These are phyloP conservation scores for Mucuna pruriens DNA, from an alignment of 306 rosid genomes.

Conservation along the genomic window DNA sequence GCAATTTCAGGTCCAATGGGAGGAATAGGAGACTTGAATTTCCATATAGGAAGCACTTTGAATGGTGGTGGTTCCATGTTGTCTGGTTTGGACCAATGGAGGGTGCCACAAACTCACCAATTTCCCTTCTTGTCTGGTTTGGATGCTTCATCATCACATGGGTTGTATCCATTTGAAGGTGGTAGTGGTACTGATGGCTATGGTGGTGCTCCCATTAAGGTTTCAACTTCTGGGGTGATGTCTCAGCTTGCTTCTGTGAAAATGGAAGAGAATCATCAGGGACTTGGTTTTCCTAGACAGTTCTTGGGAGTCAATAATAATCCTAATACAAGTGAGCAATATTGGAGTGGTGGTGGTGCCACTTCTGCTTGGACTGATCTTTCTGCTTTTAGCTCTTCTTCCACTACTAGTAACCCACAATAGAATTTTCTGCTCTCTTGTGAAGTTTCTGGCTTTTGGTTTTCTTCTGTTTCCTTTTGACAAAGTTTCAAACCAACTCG, in stretches of 20 bases:
- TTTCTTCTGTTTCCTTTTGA: slow-evolving; percentile 36
- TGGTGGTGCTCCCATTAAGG: slow-evolving; percentile 39
- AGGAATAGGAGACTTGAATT: slow-evolving; percentile 63
- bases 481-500: slow-evolving; percentile 21
- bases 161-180: slow-evolving; percentile 51
- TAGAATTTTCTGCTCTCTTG: slow-evolving; percentile 31
- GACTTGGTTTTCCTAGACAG: slow-evolving; percentile 66
- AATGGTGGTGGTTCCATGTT: slow-evolving; percentile 48
- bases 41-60: slow-evolving; percentile 58
- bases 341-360: slow-evolving; percentile 55
- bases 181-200: slow-evolving; percentile 29
- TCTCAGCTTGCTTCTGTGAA: slow-evolving; percentile 57
- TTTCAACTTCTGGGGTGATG: slow-evolving; percentile 31
- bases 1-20: slow-evolving; percentile 53
- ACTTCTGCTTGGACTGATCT: slow-evolving; percentile 65
- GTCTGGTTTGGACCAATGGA: slow-evolving; percentile 59
- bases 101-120: slow-evolving; percentile 65
- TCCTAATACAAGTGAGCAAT: slow-evolving; percentile 47
- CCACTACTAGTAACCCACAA: slow-evolving; percentile 52
- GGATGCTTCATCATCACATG: slow-evolving; percentile 57
- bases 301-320: slow-evolving; percentile 54
- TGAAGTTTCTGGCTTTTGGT: slow-evolving; percentile 40
- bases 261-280: slow-evolving; percentile 57
- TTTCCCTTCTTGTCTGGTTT: slow-evolving; percentile 63
- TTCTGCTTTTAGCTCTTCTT: slow-evolving; percentile 67